phyloP scores from a whole-genome alignment of 148 eudicot genomes.

The Spergularia marina region DNA sequence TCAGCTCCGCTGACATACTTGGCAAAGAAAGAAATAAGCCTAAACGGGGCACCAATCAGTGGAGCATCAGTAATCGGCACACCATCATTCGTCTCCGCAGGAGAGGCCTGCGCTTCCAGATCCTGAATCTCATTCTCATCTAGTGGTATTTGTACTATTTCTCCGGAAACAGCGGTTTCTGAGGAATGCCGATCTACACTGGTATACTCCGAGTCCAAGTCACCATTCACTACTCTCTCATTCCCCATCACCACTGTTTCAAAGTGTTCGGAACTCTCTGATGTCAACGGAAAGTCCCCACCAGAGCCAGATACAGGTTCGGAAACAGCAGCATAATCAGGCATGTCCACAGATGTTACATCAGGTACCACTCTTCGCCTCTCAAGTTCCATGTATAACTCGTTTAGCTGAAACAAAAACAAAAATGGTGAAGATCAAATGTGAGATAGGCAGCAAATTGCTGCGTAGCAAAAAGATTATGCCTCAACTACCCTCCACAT shows the following conservation, averaged over 20 bases:
- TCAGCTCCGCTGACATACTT: slow-evolving; percentile 93
- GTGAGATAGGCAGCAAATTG: not conserved
- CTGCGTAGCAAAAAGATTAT: not conserved
- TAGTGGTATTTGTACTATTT: slow-evolving; percentile 76
- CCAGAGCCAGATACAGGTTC: slow-evolving; percentile 31
- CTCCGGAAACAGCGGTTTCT: slow-evolving; percentile 46
- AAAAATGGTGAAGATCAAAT: slow-evolving; percentile 1
- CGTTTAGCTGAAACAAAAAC: slow-evolving; percentile 55
- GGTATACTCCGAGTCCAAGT: slow-evolving; percentile 22
- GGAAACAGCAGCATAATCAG: slow-evolving; percentile 25
- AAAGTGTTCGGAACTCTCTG: slow-evolving; percentile 26
- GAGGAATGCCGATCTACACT: slow-evolving; percentile 30
- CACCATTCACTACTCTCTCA: slow-evolving; percentile 26
- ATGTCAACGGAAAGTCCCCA: slow-evolving; percentile 26
- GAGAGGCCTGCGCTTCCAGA: slow-evolving; percentile 25
- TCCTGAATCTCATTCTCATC: slow-evolving; percentile 49
- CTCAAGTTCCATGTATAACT: slow-evolving; percentile 57
- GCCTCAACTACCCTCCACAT: not conserved
- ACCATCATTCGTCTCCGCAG: slow-evolving; percentile 21
- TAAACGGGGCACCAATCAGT: slow-evolving; percentile 87
- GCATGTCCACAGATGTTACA: slow-evolving; percentile 23
- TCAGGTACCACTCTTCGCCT: slow-evolving; percentile 25
- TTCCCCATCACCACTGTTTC: slow-evolving; percentile 29
- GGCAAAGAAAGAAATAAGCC: slow-evolving; percentile 77
- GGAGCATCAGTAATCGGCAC: slow-evolving; percentile 80